Percentiles rank a stretch among this genome's conserved stretches.
phyloP scores from a whole-genome alignment of 2,329 filamentous ascomycete genomes.

The Alternaria postmessia region DNA sequence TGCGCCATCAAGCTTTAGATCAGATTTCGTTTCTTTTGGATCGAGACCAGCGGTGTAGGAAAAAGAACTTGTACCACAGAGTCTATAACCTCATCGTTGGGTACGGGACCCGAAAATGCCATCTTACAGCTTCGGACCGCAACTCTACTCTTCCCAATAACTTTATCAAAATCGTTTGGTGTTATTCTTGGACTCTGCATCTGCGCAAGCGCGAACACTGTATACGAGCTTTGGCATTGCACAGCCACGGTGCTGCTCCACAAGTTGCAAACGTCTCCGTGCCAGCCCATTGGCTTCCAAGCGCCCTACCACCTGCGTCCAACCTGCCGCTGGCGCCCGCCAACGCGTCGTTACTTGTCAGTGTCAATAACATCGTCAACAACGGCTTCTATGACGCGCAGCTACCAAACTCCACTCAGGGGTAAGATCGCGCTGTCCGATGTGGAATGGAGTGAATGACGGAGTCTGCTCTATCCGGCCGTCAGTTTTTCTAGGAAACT shows the following conservation, averaged over 20 bases:
- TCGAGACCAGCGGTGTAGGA: slow-evolving; percentile 5
- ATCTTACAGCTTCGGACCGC: background rate
- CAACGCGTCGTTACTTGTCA: slow-evolving; percentile 13
- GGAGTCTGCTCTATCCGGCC: background rate
- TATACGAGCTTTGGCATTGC: slow-evolving; percentile 5
- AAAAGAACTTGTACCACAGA: background rate
- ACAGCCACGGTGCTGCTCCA: slow-evolving; percentile 17
- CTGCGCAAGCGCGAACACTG: slow-evolving; percentile 7
- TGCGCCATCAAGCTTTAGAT: slow-evolving; percentile 13
- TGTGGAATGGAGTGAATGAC: background rate
- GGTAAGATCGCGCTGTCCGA: background rate
- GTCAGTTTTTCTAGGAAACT: background rate
- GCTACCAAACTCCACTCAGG: slow-evolving; percentile 8
- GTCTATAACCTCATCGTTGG: background rate
- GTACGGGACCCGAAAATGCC: background rate
- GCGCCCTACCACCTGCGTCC: slow-evolving; percentile 5
- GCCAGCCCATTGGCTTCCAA: slow-evolving; percentile 7
- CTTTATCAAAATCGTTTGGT: background rate
- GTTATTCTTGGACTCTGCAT: slow-evolving; percentile 1
- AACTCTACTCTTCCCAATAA: background rate
- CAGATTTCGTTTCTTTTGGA: slow-evolving; percentile 2
- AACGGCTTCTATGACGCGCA: slow-evolving; percentile 9
- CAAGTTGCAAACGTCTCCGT: slow-evolving; percentile 5
- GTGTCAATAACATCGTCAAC: slow-evolving; percentile 7
- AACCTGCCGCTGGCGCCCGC: slow-evolving; percentile 10